Conservation (phyloP, 257 asterid genomes). For the Ocimum tenuiflorum region DNA sequence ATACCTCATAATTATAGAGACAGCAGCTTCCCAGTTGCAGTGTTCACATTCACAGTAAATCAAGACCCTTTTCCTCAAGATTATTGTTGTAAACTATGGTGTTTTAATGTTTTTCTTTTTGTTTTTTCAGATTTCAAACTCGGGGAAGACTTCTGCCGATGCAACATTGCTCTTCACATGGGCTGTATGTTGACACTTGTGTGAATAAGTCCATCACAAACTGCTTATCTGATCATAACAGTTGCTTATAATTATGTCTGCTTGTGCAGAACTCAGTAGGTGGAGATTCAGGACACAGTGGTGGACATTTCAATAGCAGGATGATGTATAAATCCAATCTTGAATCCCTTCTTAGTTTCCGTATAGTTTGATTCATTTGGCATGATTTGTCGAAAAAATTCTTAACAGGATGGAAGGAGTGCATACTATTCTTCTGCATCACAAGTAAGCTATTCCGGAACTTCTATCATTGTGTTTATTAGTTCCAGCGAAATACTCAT, state of each 20-base stretch:
- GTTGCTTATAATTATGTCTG: no score
- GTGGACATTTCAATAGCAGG: conserved; percentile 26
- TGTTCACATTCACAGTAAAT: conserved; percentile 55
- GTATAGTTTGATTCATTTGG: neutral
- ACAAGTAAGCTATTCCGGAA: conserved; percentile 40
- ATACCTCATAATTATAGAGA: conserved; percentile 75
- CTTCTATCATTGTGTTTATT: neutral
- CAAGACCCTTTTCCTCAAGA: neutral
- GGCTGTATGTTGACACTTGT: conserved; percentile 22
- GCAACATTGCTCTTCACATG: conserved; percentile 38
- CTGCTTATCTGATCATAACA: neutral
- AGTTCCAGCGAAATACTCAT: neutral
- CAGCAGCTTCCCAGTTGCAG: conserved; percentile 75
- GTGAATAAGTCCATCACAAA: neutral
- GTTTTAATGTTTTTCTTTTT: neutral
- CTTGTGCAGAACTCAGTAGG: conserved; percentile 41
- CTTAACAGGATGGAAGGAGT: conserved; percentile 24
- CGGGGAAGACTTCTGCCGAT: conserved; percentile 33
- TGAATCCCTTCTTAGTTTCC: neutral
- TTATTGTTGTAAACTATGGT: neutral
- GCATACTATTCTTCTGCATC: conserved; percentile 65
- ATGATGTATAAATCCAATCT: neutral
- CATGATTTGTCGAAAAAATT: neutral
- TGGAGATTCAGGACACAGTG: conserved; percentile 35
- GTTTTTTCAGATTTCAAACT: conserved; percentile 27